Conservation (phyloP, 768 basidiomycete species). For the Tylopilus sp. region DNA sequence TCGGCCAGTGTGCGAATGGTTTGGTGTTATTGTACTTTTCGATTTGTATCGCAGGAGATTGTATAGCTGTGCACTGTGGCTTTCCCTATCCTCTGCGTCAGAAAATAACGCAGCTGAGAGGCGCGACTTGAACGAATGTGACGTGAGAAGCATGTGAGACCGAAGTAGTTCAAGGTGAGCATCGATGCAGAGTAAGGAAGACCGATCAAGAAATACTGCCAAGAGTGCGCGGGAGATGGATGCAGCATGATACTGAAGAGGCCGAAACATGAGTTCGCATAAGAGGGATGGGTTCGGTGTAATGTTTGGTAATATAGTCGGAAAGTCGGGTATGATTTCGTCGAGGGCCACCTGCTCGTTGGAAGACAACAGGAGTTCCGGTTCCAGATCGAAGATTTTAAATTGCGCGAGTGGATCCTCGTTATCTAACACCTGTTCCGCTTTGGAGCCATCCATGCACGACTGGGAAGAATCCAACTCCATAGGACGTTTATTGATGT, state of each 20-base stretch:
- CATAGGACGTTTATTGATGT: background rate
- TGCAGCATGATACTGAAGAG: conserved; percentile 58
- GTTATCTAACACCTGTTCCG: background rate
- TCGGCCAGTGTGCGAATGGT: conserved; percentile 19
- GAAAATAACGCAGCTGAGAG: conserved; percentile 75
- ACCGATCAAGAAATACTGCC: conserved; percentile 57
- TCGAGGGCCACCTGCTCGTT: conserved; percentile 32
- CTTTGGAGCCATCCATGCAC: background rate
- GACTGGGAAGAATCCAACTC: background rate
- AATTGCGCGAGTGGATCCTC: conserved; percentile 45
- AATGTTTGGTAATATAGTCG: conserved; percentile 53
- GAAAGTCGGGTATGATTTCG: conserved; percentile 56
- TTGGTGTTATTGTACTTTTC: conserved; percentile 17
- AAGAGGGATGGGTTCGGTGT: conserved; percentile 64
- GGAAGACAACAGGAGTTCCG: conserved; percentile 40
- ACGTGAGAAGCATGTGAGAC: conserved; percentile 71
- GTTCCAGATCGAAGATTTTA: conserved; percentile 62
- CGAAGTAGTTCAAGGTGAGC: conserved; percentile 66
- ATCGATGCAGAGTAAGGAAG: conserved; percentile 63
- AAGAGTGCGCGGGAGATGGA: conserved; percentile 67
- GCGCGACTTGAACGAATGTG: conserved; percentile 68
- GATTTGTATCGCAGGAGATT: conserved; percentile 23
- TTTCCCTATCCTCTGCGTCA: conserved; percentile 54
- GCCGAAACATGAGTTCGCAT: conserved; percentile 57
- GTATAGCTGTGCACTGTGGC: conserved; percentile 26